Conservation (phyloP, 345 rosid genomes). For the Salix suchowensis region DNA sequence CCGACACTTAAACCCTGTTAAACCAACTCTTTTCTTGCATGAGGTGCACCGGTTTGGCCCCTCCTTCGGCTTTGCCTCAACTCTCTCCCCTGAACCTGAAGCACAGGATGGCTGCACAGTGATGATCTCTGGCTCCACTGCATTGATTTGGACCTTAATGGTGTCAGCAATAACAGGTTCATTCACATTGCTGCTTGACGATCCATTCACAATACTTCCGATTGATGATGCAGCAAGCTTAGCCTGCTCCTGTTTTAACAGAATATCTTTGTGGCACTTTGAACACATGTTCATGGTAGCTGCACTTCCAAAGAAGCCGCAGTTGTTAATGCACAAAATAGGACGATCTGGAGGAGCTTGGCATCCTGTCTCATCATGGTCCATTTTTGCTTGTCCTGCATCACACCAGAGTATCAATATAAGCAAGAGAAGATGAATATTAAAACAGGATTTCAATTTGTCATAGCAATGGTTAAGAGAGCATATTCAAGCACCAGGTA, state of each 20-base stretch:
- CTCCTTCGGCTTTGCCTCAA: constrained; percentile 54
- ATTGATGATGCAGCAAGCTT: constrained; percentile 67
- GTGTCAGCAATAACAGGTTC: constrained; percentile 37
- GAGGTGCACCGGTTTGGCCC: constrained; percentile 64
- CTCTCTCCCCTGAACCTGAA: constrained; percentile 24
- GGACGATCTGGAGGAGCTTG: constrained; percentile 85
- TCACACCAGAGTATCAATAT: neutral
- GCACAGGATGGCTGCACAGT: constrained; percentile 38
- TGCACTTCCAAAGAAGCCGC: constrained; percentile 91
- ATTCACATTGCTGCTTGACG: constrained; percentile 36
- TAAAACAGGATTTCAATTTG: neutral
- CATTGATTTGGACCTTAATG: constrained; percentile 36
- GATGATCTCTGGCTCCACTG: constrained; percentile 40
- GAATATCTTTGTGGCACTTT: constrained; percentile 77
- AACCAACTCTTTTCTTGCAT: constrained; percentile 57
- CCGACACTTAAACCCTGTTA: constrained; percentile 59
- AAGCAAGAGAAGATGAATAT: neutral
- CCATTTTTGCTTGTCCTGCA: constrained; percentile 56
- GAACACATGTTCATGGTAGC: constrained; percentile 96
- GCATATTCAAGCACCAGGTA: neutral
- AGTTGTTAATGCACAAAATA: constrained; percentile 69
- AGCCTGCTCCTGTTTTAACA: constrained; percentile 70
- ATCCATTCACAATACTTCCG: constrained; percentile 51
- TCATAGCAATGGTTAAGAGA: neutral
- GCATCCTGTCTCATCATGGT: constrained; percentile 93